A percentile compares a stretch with the other conserved stretches of the same genome.
Evolutionary conservation across 2,329 filamentous ascomycete species (phyloP).

Genomic region (Pestalotiopsis sp.): DNA sequence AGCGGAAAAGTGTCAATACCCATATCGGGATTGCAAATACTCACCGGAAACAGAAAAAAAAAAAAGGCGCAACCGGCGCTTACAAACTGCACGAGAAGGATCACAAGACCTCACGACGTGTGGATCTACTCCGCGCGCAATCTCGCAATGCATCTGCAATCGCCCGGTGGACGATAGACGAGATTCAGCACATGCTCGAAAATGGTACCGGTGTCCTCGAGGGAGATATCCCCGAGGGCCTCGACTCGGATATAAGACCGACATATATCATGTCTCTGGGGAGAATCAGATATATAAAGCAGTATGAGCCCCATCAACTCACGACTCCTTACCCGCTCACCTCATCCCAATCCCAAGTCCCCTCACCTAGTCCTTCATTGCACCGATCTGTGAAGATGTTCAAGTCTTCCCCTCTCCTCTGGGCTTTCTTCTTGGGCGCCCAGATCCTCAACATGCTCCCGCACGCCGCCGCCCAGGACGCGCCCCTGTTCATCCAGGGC

Average conservation of each 20-base stretch:
- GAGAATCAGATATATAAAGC: too few relatives aligned
- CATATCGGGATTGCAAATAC: not conserved
- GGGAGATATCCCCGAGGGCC: not conserved
- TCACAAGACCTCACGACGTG: not conserved
- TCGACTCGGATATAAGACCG: not conserved
- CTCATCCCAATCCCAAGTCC: not conserved
- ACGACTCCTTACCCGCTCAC: not conserved
- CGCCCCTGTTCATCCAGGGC: conserved; percentile 36
- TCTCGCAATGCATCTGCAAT: not conserved
- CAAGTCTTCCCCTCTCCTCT: conserved; percentile 14
- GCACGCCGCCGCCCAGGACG: conserved; percentile 21
- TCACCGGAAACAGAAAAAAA: not conserved
- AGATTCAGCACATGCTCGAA: not conserved
- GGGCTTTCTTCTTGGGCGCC: conserved; percentile 20
- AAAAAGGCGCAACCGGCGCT: not conserved
- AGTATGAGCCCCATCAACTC: not conserved
- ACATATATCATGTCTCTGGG: too few relatives aligned
- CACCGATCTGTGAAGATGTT: conserved; percentile 16
- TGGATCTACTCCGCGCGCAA: not conserved
- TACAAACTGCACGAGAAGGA: not conserved
- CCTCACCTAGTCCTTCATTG: not conserved
- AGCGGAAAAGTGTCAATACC: not conserved
- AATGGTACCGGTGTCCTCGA: not conserved
- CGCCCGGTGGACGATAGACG: not conserved
- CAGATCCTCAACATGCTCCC: conserved; percentile 19